Evolutionary conservation across 2,329 filamentous ascomycete species (phyloP).

Genomic region (Aspergillus ruber): DNA sequence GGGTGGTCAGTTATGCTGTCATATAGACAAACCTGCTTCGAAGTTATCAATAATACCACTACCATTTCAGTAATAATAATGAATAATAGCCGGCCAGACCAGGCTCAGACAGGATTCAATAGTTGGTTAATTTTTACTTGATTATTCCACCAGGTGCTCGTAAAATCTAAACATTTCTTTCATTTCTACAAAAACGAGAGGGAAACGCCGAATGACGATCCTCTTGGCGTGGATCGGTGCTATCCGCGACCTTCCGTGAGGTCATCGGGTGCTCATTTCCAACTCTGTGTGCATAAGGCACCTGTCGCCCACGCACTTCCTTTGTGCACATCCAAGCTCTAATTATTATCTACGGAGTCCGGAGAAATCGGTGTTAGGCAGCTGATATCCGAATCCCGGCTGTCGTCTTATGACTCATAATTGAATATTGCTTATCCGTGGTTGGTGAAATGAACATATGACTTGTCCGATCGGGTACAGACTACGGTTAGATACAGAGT

Average conservation of each 20-base stretch:
- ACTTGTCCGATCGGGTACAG: too few relatives aligned
- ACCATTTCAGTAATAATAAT: too few relatives aligned
- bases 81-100: too few relatives aligned
- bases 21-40: too few relatives aligned
- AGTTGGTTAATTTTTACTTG: too few relatives aligned
- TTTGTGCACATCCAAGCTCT: not conserved
- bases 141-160: not conserved
- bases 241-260: conserved; percentile 13
- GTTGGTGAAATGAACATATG: not conserved
- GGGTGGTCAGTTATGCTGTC: too few relatives aligned
- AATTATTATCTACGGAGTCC: not conserved
- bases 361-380: too few relatives aligned
- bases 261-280: not conserved
- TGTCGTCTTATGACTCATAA: not conserved
- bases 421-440: not conserved
- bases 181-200: not conserved
- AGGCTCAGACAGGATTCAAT: too few relatives aligned
- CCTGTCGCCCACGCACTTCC: not conserved
- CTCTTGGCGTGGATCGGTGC: conserved; percentile 6
- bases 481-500: not conserved
- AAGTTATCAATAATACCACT: too few relatives aligned
- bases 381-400: not conserved
- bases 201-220: conserved; percentile 10
- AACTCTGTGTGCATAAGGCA: not conserved
- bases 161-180: not conserved